These are phyloP conservation scores for Aspergillus terreus DNA, from an alignment of 2,329 filamentous ascomycete genomes.

Conservation along the genomic window DNA sequence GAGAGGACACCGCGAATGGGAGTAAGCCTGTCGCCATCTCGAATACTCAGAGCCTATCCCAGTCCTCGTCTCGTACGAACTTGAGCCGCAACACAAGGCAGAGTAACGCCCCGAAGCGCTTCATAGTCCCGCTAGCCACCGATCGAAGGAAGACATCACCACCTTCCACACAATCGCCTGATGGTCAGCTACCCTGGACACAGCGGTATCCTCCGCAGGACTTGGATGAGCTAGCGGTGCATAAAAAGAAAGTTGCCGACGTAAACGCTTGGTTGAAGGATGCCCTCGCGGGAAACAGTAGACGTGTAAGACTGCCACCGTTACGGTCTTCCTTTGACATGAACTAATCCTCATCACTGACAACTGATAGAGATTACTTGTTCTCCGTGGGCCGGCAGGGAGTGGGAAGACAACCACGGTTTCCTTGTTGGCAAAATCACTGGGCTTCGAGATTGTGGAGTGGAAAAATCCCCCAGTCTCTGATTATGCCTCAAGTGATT, in stretches of 20 bases:
- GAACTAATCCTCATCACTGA: constrained; percentile 14
- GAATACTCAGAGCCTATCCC: neutral
- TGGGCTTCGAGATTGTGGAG: constrained; percentile 75
- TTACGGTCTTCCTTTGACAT: neutral
- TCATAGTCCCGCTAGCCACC: constrained; percentile 19
- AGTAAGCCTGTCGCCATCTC: neutral
- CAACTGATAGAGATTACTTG: constrained; percentile 62
- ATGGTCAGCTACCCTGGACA: constrained; percentile 73
- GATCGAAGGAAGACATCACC: neutral
- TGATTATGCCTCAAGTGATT: constrained; percentile 57
- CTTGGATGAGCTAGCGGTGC: constrained; percentile 82
- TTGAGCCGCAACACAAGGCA: constrained; percentile 2
- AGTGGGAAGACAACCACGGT: constrained; percentile 91
- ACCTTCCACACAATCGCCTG: constrained; percentile 10
- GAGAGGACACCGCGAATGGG: constrained; percentile 12
- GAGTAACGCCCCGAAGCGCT: constrained; percentile 21
- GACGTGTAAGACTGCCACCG: constrained; percentile 28
- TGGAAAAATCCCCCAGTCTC: constrained; percentile 80
- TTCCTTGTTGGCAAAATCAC: constrained; percentile 69
- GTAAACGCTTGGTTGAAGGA: constrained; percentile 78
- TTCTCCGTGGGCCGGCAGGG: constrained; percentile 87
- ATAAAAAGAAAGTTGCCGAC: constrained; percentile 89
- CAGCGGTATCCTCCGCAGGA: constrained; percentile 74
- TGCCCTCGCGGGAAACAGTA: constrained; percentile 59
- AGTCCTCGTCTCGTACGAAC: constrained; percentile 7